Evolutionary conservation across 768 basidiomycete genomes (phyloP), one percentile per base, ranked within the genome.

Genomic region (Russula earlei): DNA sequence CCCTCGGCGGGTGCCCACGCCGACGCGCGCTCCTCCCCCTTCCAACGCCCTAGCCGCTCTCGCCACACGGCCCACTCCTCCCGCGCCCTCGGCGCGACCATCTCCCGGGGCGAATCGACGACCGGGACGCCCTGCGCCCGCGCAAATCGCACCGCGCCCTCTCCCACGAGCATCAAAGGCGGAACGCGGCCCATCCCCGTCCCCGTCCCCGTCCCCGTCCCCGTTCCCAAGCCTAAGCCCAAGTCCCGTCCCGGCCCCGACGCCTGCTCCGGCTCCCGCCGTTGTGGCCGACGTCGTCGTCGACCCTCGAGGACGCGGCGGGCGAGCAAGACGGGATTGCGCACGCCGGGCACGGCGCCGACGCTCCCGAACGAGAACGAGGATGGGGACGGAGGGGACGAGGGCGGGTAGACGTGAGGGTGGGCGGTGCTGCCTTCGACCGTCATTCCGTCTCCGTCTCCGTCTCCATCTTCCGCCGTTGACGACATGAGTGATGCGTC

Each of bases 401-500:
- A 31, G 29, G 29, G 9, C 29, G n/a, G n/a, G 9, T 31, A 9
- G 29, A 31, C 9, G 29, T 31, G 29, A 67, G 24, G 25, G 29
- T 38, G 38, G n/a, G n/a, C n/a, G n/a, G n/a, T n/a, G n/a, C n/a
- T n/a, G n/a, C n/a, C n/a, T n/a, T n/a, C n/a, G n/a, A n/a, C n/a
- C n/a, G n/a, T n/a, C n/a, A n/a, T n/a, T n/a, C n/a, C n/a, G n/a
- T n/a, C n/a, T n/a, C n/a, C n/a, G n/a, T n/a, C n/a, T n/a, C 5
- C 4, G 4, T 22, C 15, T n/a, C n/a, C 33, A 6, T 42, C 48
- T 14, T 43, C 33, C 1, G 20, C 68, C 65, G 0, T 68, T 67
- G 3, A 67, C 68, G 22, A 78, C 77, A 88, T 87, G 54, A 91
- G 72, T 11, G 85, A 77, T 8, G 89, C 87, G 62, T 91, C 89